These are phyloP conservation scores for Penicillium sp. DNA, from an alignment of 2,329 filamentous ascomycete genomes.

Conservation along the genomic window DNA sequence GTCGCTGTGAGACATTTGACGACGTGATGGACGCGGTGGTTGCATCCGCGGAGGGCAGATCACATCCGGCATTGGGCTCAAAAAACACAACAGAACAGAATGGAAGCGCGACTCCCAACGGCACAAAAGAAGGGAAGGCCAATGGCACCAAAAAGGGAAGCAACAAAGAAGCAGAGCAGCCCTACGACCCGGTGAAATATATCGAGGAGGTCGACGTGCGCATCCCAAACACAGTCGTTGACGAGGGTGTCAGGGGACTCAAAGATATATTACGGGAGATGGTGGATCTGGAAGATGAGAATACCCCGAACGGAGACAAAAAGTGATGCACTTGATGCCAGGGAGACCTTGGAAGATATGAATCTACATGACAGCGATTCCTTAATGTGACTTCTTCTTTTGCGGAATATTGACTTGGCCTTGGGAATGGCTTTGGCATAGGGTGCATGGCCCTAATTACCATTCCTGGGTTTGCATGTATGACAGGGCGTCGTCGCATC, in stretches of 20 bases:
- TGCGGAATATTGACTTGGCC: constrained; percentile 20
- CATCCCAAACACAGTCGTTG: constrained; percentile 55
- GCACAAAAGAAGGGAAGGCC: constrained; percentile 25
- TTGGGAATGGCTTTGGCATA: constrained; percentile 19
- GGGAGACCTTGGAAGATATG: constrained; percentile 8
- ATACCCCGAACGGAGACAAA: constrained; percentile 3
- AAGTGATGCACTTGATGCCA: background rate
- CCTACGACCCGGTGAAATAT: constrained; percentile 30
- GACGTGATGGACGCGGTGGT: constrained; percentile 61
- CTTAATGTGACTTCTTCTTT: background rate
- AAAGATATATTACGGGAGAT: constrained; percentile 57
- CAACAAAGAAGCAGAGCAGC: constrained; percentile 24
- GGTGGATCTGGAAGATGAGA: constrained; percentile 50
- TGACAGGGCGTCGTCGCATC: constrained; percentile 20
- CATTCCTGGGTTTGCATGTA: constrained; percentile 20
- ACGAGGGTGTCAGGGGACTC: constrained; percentile 56
- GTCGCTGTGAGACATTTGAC: constrained; percentile 61
- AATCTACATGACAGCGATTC: constrained; percentile 25
- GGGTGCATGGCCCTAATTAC: constrained; percentile 18
- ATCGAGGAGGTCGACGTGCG: constrained; percentile 50
- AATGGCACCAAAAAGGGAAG: constrained; percentile 29
- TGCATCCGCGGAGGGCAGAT: constrained; percentile 46
- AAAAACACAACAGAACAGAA: constrained; percentile 26
- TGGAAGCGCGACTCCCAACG: constrained; percentile 22
- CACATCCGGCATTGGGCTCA: constrained; percentile 32